Evolutionary conservation across 805 yeast species (phyloP).

Genomic region (Soucietia sequanensis): DNA sequence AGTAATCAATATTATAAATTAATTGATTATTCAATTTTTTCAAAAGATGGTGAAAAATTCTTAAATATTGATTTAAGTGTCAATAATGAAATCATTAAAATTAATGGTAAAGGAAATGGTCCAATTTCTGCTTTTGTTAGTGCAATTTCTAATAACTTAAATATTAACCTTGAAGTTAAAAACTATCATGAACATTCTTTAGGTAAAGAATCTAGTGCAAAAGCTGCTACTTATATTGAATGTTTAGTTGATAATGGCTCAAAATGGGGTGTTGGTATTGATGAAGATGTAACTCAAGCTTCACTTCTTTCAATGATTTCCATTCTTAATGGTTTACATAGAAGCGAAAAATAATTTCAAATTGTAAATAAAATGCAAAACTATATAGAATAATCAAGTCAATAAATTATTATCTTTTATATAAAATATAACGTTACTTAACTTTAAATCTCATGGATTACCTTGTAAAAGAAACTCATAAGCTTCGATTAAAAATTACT

Average conservation of each 20-base stretch:
- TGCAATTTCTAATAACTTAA: constrained; percentile 52
- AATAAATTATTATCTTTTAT: too few species aligned
- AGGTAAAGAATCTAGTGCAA: constrained; percentile 66
- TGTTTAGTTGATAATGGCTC: constrained; percentile 32
- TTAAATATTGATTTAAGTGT: constrained; percentile 51
- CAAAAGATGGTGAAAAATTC: constrained; percentile 35
- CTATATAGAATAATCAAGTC: too few species aligned
- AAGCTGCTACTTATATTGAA: constrained; percentile 74
- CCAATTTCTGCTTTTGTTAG: constrained; percentile 75
- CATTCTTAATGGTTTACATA: constrained; percentile 51
- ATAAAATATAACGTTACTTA: too few species aligned
- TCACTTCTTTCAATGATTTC: constrained; percentile 69
- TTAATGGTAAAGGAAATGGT: constrained; percentile 75
- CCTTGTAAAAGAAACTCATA: too few species aligned
- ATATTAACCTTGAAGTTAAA: constrained; percentile 56
- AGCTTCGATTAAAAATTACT: too few species aligned
- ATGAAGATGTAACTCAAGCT: constrained; percentile 87
- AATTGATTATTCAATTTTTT: constrained; percentile 48
- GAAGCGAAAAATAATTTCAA: too few species aligned
- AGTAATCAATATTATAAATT: constrained; percentile 33
- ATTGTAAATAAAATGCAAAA: too few species aligned
- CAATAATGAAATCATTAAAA: constrained; percentile 35
- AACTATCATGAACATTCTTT: constrained; percentile 78
- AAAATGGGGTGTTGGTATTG: constrained; percentile 89
- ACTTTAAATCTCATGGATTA: too few species aligned